These are phyloP conservation scores for Exophiala phaeomuriformis DNA, from an alignment of 2,329 filamentous ascomycete species.

Conservation along the genomic window DNA sequence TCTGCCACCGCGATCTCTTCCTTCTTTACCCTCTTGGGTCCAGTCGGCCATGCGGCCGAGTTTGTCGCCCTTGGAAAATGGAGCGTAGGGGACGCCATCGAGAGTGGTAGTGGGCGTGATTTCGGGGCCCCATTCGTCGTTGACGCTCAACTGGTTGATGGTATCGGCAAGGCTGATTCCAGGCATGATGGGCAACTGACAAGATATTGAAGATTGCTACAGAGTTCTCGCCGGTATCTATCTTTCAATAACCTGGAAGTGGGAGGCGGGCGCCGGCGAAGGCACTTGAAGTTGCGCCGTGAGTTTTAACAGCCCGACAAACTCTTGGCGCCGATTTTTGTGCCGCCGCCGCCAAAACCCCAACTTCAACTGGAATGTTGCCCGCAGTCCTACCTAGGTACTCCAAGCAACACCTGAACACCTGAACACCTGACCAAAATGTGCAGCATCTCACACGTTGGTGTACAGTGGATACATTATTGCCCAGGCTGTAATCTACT, in stretches of 20 bases:
- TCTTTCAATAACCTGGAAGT: not conserved
- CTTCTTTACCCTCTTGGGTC: slow-evolving; percentile 78
- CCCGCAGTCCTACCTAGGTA: no score
- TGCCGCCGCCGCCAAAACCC: no score
- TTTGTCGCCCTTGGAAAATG: slow-evolving; percentile 98
- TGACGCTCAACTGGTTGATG: slow-evolving; percentile 63
- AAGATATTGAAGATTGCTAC: no score
- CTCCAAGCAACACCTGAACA: no score
- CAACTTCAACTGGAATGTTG: no score
- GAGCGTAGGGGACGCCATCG: slow-evolving; percentile 91
- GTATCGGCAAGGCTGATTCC: slow-evolving; percentile 55
- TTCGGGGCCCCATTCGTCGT: slow-evolving; percentile 80
- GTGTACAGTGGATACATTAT: no score
- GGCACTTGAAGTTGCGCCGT: not conserved
- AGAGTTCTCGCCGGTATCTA: no score
- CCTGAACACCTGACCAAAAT: no score
- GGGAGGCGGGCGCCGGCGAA: not conserved
- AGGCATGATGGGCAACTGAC: slow-evolving; percentile 37
- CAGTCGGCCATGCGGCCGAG: slow-evolving; percentile 98
- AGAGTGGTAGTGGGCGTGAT: slow-evolving; percentile 79
- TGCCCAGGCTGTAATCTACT: no score
- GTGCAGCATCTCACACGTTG: no score
- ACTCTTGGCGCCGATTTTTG: not conserved
- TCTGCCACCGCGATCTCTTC: slow-evolving; percentile 65
- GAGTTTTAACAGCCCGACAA: not conserved